Evolutionary conservation across 2,329 filamentous ascomycete genomes (phyloP).

Genomic region (Curvularia verruculosa): DNA sequence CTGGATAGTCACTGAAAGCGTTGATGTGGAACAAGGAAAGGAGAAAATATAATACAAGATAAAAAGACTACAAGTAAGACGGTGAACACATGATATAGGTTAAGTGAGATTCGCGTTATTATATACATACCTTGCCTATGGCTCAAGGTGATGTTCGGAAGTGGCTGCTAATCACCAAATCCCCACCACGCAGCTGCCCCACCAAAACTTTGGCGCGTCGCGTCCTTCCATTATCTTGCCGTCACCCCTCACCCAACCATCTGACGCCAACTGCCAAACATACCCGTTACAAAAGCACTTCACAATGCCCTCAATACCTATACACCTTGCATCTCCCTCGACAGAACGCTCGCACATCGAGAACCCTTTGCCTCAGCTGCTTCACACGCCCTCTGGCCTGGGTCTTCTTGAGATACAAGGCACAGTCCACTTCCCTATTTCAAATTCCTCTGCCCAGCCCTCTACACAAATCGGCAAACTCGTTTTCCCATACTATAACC

Average conservation of each 20-base stretch:
- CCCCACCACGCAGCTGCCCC: constrained; percentile 13
- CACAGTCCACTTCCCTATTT: constrained; percentile 76
- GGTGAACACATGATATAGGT: neutral
- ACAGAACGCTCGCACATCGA: constrained; percentile 9
- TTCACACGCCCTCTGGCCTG: constrained; percentile 87
- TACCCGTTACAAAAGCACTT: neutral
- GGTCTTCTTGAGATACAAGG: constrained; percentile 93
- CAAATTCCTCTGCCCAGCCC: constrained; percentile 50
- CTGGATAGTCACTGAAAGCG: too few species aligned
- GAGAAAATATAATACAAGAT: neutral
- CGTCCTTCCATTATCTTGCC: constrained; percentile 4
- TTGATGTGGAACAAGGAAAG: neutral
- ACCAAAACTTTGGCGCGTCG: constrained; percentile 18
- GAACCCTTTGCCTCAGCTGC: constrained; percentile 76
- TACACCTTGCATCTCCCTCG: constrained; percentile 24
- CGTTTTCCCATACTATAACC: constrained; percentile 76
- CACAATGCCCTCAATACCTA: constrained; percentile 41
- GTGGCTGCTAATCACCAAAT: neutral
- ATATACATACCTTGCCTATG: too few species aligned
- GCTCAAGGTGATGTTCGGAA: neutral
- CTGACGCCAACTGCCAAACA: neutral
- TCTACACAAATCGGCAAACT: constrained; percentile 70
- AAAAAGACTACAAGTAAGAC: too few species aligned
- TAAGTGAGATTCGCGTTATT: too few species aligned
- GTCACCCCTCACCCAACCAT: neutral